Conservation (phyloP, 495 filamentous ascomycete species). For the Aspergillus sparsus region DNA sequence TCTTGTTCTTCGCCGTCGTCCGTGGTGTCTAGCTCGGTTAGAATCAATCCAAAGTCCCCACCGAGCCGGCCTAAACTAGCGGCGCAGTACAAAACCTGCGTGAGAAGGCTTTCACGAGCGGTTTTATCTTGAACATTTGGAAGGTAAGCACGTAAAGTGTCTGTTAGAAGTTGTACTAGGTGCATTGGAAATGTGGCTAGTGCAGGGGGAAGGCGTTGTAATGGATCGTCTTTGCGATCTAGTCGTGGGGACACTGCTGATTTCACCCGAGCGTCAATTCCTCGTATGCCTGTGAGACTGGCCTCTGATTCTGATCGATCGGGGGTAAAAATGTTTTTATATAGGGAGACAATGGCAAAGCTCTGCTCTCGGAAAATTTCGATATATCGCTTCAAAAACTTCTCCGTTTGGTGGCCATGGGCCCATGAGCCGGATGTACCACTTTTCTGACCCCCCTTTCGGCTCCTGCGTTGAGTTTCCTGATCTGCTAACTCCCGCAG, state of each 20-base stretch:
- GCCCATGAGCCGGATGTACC: slow-evolving; percentile 53
- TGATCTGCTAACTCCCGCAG: slow-evolving; percentile 87
- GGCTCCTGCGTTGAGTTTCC: slow-evolving; percentile 58
- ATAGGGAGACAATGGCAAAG: slow-evolving; percentile 92
- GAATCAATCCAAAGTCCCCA: slow-evolving; percentile 86
- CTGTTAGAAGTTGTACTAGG: slow-evolving; percentile 77
- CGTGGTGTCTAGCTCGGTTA: slow-evolving; percentile 67
- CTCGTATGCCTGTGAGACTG: slow-evolving; percentile 36
- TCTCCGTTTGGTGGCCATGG: slow-evolving; percentile 87
- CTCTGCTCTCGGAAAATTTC: slow-evolving; percentile 98
- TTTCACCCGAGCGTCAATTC: slow-evolving; percentile 37
- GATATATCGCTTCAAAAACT: slow-evolving; percentile 92
- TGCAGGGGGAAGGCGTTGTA: slow-evolving; percentile 72
- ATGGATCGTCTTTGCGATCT: slow-evolving; percentile 50
- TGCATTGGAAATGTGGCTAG: slow-evolving; percentile 84
- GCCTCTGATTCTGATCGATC: slow-evolving; percentile 41
- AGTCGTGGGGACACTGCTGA: slow-evolving; percentile 22
- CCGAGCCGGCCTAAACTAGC: slow-evolving; percentile 89
- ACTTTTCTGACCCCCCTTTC: slow-evolving; percentile 29
- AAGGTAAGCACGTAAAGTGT: slow-evolving; percentile 76
- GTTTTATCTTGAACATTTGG: slow-evolving; percentile 79
- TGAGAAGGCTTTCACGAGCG: slow-evolving; percentile 81
- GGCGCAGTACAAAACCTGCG: slow-evolving; percentile 93
- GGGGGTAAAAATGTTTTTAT: slow-evolving; percentile 80
- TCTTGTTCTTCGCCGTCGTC: slow-evolving; percentile 46